A percentile compares a stretch with the other conserved stretches of the same genome.
phyloP scores from a whole-genome alignment of 345 rosid genomes.

The Eucalyptus tenuipes region DNA sequence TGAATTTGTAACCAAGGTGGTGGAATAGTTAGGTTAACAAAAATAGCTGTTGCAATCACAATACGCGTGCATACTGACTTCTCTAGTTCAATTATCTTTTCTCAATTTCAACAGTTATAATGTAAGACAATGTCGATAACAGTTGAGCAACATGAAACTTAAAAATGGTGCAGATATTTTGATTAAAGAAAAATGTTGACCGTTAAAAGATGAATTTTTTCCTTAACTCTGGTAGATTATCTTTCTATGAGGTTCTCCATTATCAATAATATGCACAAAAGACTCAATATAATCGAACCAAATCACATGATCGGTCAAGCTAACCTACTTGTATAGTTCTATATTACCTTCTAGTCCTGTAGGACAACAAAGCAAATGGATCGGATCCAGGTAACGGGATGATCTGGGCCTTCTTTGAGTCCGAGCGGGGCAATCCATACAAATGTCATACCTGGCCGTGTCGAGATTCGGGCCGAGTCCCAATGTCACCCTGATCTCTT shows the following conservation, averaged over 20 bases:
- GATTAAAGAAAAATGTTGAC: neutral
- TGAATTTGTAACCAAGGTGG: too few species aligned
- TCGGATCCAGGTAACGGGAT: neutral
- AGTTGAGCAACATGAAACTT: neutral
- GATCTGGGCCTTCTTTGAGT: neutral
- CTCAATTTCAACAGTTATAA: neutral
- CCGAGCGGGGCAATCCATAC: neutral
- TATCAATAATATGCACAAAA: neutral
- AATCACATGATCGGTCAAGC: neutral
- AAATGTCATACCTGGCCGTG: neutral
- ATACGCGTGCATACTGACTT: rapidly evolving
- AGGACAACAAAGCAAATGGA: neutral
- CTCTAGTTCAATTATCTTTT: neutral
- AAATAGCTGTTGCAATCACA: neutral
- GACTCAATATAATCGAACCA: neutral
- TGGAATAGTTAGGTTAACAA: neutral
- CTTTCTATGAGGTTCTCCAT: neutral
- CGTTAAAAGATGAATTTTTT: neutral
- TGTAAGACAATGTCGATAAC: neutral
- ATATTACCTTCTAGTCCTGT: neutral
- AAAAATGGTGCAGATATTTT: too few species aligned
- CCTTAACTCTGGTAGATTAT: neutral
- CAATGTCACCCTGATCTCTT: neutral
- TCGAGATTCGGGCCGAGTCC: neutral
- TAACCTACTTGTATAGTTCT: neutral